These are phyloP conservation scores for cucumber (Cucumis sativus) DNA, from an alignment of 306 rosid genomes.

Conservation along the genomic window Cucumber_9930_V3 NC_026657.2:4050501-4051000, in stretches of 20 bases:
- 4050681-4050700: constrained; percentile 91
- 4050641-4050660: background rate
- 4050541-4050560: constrained; percentile 77
- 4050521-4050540: constrained; percentile 51
- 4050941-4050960: background rate
- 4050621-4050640: background rate
- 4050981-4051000: background rate
- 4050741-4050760: constrained; percentile 72
- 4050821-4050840: background rate
- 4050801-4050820: background rate
- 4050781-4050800: background rate
- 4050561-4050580: constrained; percentile 69
- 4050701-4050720: constrained; percentile 43
- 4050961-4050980: background rate
- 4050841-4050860: background rate
- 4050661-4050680: constrained; percentile 28
- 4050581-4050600: constrained; percentile 63
- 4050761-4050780: constrained; percentile 63
- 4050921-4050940: background rate
- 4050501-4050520: constrained; percentile 74
- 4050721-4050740: constrained; percentile 70
- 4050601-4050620: constrained; percentile 1
- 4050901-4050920: background rate
- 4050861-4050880: background rate
- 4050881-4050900: background rate